Base-by-base conservation (phyloP, 1,139 yeast species). In the Geotrichum klebahnii region DNA sequence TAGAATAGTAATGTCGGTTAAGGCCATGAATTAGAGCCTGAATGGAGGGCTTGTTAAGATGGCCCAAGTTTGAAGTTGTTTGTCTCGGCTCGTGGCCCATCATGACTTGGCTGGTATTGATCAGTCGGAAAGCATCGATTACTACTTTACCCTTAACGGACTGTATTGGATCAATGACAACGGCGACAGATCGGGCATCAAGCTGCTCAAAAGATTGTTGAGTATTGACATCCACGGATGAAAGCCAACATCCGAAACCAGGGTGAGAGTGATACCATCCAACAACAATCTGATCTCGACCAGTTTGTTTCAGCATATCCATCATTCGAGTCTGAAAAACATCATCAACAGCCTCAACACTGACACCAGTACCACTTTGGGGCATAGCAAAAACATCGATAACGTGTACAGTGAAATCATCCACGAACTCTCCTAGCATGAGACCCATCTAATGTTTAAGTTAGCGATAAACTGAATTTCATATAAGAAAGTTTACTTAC, bases 231-330 rank as follows among this genome's bases (percentile, higher is more conserved):
- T 92, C 99, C 37, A 92, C 97, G 22, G 94, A 82, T 5, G 97
- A 89, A 61, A 92, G 77, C 97, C 98, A 92, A 73, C 98, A 92
- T 37, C 97, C 97, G 66, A 89, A 92, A 0, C 97, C 97, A 0
- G 97, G 97, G 67, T 92, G 98, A 2, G 97, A 89, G 67, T 92
- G 99, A 73, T 94, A 94, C 99, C 97, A 90, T 38, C 97, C 97
- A 45, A 90, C 97, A 58, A 94, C 98, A 88, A 88, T 89, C 68
- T 90, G 96, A 70, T 88, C 97, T 69, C 97, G 80, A 22, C 99
- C 99, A 0, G 98, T 94, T 68, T 94, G 98, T 70, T 88, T 82
- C 63, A 94, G 79, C 98, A 94, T 92, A 65, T 94, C 99, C 98
- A 94, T 94, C 99, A 94, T 94, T 66, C 84, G 85, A 10, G 98